These are phyloP conservation scores for Aureobasidium sp. DNA, from an alignment of 2,329 filamentous ascomycete species.

Conservation along the genomic window DNA sequence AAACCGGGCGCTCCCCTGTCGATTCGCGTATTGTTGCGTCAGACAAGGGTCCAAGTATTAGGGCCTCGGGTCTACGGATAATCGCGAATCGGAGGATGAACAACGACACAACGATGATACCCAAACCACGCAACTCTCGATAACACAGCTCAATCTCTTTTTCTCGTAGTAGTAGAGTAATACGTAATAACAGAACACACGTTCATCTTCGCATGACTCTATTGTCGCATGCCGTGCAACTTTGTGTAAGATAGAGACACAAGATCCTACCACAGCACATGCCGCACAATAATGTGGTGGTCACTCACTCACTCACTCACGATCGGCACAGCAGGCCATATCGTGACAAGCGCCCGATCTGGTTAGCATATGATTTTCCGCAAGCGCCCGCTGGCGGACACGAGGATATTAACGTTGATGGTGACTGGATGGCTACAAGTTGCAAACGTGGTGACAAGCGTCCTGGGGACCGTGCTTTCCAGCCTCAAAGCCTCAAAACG, in stretches of 20 bases:
- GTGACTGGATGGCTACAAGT: not conserved
- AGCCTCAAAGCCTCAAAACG: not conserved
- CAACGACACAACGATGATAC: not conserved
- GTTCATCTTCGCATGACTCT: not conserved
- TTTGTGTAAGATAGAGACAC: not conserved
- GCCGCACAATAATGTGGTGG: not conserved
- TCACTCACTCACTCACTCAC: too few species aligned
- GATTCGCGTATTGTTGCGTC: conserved; percentile 11
- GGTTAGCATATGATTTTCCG: conserved; percentile 7
- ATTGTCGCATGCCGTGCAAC: not conserved
- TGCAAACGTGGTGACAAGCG: not conserved
- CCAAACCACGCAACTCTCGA: not conserved
- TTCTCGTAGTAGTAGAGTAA: not conserved
- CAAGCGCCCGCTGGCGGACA: not conserved
- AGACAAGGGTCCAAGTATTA: not conserved
- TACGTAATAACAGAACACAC: conserved; percentile 1
- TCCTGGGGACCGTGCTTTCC: not conserved
- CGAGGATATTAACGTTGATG: not conserved
- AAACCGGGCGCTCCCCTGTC: conserved; percentile 5
- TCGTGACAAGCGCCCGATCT: conserved; percentile 3
- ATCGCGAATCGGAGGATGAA: not conserved
- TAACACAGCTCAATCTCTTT: not conserved
- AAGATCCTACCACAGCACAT: not conserved
- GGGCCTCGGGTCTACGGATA: conserved; percentile 7
- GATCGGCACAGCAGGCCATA: not conserved